Percentiles rank a stretch among this genome's conserved stretches.
These are phyloP conservation scores for Pyracantha coccinea DNA, from an alignment of 331 rosid species.

Conservation along the genomic window DNA sequence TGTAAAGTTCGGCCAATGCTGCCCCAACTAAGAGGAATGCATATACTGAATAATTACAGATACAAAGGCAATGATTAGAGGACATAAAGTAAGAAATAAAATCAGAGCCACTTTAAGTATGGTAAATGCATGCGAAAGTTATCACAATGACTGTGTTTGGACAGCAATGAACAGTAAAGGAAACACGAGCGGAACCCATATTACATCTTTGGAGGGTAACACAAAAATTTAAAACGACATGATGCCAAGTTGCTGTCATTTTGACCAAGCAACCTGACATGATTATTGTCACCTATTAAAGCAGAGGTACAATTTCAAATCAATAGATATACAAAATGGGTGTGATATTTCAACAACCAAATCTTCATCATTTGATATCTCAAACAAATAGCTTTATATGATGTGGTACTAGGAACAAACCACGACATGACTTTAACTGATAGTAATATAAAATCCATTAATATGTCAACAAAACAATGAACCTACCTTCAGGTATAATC, in stretches of 20 bases:
- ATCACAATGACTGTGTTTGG: background rate
- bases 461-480: background rate
- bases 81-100: background rate
- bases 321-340: background rate
- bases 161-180: background rate
- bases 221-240: background rate
- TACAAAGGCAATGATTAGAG: background rate
- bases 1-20: background rate
- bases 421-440: background rate
- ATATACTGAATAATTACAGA: background rate
- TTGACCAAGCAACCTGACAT: slow-evolving; percentile 9
- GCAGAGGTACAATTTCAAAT: background rate
- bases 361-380: background rate
- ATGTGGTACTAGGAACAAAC: background rate
- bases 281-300: background rate
- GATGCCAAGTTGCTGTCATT: background rate
- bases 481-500: background rate
- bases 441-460: background rate
- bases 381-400: background rate
- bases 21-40: background rate
- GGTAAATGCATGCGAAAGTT: background rate
- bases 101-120: background rate
- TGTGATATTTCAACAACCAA: background rate
- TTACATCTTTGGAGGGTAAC: background rate
- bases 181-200: background rate